Evolutionary conservation across 148 eudicot species (phyloP), one percentile per base, ranked within the genome.

Genomic region (Oxyria digyna): DNA sequence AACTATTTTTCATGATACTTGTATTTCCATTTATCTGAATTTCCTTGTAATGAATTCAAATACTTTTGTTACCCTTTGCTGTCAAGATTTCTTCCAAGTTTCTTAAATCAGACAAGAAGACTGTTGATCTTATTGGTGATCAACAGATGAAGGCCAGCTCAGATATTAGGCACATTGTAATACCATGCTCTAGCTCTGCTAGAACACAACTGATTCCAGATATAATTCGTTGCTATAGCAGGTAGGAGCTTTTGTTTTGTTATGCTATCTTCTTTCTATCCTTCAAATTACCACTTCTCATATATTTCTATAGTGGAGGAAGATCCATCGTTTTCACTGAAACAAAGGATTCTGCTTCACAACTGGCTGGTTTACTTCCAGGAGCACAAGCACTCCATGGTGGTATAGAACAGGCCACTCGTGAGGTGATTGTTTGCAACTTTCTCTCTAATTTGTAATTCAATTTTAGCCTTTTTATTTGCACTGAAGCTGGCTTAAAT

Each of bases 371-470:
- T 1, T 57, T 83, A 32, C 83, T 94, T 74, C 83, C 90, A 43
- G 98, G 97, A 71, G 97, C 99, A 55, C 85, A 86, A n/a, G 81
- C 97, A 52, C 77, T 90, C 78, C 98, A 94, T 75, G 97, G 98
- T 46, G 98, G 88, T 67, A 94, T 94, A 71, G 92, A 86, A 43
- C 98, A 94, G 75, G 40, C 96, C 62, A 85, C 84, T 54, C 91
- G 98, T 15, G 98, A 94, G 92, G 98, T 94, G 74, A 49, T 63
- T 35, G 24, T 6, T 52, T 52, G 31, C 23, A 52, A 52, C 14
- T 35, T 24, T 4, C 14, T 20, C 14, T 20, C 14, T 52, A 23
- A 31, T 24, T 31, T 52, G 13, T 23, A 24, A 23, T 23, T 23
- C 27, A 6, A 1, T 32, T n/a, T n/a, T 62, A 13, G 35, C 42